Percentiles rank a stretch among this genome's conserved stretches.
These are phyloP conservation scores for Xylaria nigripes DNA, from an alignment of 495 filamentous ascomycete genomes.

Conservation along the genomic window DNA sequence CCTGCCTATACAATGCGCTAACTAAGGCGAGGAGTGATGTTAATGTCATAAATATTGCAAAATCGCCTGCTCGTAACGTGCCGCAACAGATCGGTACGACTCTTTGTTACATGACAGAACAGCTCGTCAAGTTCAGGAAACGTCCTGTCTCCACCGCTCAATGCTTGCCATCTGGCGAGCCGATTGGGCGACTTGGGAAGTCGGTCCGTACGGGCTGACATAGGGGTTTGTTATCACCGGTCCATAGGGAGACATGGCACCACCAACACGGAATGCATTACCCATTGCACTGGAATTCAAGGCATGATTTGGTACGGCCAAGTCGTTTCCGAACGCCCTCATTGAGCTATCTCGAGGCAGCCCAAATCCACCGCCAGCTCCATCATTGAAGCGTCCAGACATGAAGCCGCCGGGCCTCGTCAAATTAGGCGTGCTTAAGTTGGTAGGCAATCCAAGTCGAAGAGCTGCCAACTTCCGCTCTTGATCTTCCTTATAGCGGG, in stretches of 20 bases:
- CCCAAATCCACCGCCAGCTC: slow-evolving; percentile 32
- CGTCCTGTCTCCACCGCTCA: slow-evolving; percentile 81
- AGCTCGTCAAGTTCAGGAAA: slow-evolving; percentile 34
- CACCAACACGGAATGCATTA: slow-evolving; percentile 13
- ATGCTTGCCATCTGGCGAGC: slow-evolving; percentile 63
- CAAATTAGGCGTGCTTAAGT: slow-evolving; percentile 24
- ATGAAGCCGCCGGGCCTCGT: slow-evolving; percentile 39
- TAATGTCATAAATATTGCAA: not conserved
- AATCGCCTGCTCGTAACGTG: not conserved
- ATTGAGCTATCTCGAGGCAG: slow-evolving; percentile 18
- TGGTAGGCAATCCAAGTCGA: slow-evolving; percentile 35
- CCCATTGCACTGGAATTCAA: slow-evolving; percentile 17
- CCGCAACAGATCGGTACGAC: not conserved
- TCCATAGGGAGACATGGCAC: slow-evolving; percentile 14
- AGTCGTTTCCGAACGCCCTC: slow-evolving; percentile 11
- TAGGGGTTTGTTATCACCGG: slow-evolving; percentile 12
- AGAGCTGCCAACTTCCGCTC: slow-evolving; percentile 34
- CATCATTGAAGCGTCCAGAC: slow-evolving; percentile 45
- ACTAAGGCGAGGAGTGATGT: not conserved
- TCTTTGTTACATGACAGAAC: not conserved
- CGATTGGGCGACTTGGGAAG: slow-evolving; percentile 23
- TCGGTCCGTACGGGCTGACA: slow-evolving; percentile 18
- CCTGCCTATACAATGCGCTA: slow-evolving; percentile 4
- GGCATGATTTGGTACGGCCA: slow-evolving; percentile 7
- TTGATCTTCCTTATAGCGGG: slow-evolving; percentile 24